Evolutionary conservation across 2,329 filamentous ascomycete genomes (phyloP).

Genomic region (Alternaria sp.): DNA sequence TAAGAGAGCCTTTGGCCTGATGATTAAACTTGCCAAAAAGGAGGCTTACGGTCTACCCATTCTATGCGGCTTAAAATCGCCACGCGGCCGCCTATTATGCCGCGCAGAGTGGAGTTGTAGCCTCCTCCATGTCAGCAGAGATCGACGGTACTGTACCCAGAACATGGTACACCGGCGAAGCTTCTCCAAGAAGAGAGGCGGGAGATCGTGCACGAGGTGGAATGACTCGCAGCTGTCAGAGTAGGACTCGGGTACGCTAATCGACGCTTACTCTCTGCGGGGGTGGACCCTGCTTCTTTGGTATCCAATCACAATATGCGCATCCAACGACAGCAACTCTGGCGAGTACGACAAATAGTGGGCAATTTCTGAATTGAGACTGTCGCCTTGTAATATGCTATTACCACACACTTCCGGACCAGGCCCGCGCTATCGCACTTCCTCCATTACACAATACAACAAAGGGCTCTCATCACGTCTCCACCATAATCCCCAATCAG

Average conservation of each 20-base stretch:
- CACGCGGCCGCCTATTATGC: neutral
- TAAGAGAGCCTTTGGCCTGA: too few relatives aligned
- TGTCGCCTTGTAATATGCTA: neutral
- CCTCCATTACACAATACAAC: neutral
- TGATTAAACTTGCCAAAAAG: too few relatives aligned
- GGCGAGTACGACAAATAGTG: neutral
- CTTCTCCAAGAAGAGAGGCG: neutral
- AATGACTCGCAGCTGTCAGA: neutral
- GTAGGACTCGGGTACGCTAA: neutral
- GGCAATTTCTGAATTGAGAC: neutral
- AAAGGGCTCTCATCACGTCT: slow-evolving; percentile 1
- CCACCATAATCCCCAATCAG: neutral
- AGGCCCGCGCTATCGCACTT: neutral
- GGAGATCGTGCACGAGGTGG: neutral
- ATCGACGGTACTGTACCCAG: slow-evolving; percentile 6
- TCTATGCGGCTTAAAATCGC: too few relatives aligned
- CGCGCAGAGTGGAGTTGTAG: neutral
- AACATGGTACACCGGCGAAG: neutral
- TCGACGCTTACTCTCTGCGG: neutral
- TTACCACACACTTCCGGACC: neutral
- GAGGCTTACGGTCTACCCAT: too few relatives aligned
- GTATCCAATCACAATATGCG: slow-evolving; percentile 1
- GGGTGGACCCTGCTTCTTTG: slow-evolving; percentile 1
- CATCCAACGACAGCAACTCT: neutral
- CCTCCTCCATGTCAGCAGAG: neutral